Percentiles rank a stretch among this genome's conserved stretches.
These are phyloP conservation scores for Pistacia vera DNA, from an alignment of 345 rosid genomes.

Conservation along the genomic window DNA sequence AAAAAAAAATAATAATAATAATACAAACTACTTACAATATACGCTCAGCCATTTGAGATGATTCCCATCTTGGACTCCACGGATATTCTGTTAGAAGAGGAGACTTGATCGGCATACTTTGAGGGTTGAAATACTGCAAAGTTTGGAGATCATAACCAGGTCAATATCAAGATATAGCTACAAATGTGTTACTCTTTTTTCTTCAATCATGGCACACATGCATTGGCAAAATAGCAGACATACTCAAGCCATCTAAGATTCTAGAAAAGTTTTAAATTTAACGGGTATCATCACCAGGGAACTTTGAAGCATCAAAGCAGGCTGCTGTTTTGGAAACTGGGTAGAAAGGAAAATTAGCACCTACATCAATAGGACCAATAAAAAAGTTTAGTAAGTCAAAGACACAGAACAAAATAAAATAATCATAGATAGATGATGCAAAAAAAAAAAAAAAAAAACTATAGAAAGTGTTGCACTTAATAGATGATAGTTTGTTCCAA, in stretches of 20 bases:
- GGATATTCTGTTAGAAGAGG: constrained; percentile 66
- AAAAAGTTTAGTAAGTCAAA: neutral
- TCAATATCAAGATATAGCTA: neutral
- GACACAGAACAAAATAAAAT: neutral
- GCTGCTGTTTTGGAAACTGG: constrained; percentile 89
- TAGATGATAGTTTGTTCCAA: neutral
- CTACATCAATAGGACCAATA: constrained; percentile 38
- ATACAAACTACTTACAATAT: constrained; percentile 52
- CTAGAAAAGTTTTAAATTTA: neutral
- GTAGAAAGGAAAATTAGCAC: constrained; percentile 68
- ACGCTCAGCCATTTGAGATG: constrained; percentile 76
- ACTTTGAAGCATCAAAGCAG: constrained; percentile 80
- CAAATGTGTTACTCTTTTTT: neutral
- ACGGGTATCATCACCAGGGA: constrained; percentile 55
- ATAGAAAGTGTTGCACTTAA: too few relatives aligned
- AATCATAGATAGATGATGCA: neutral
- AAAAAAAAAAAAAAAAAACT: neutral
- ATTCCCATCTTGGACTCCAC: constrained; percentile 99
- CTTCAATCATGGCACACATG: neutral
- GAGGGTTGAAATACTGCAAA: constrained; percentile 64
- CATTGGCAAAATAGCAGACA: constrained; percentile 5
- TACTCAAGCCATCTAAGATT: neutral
- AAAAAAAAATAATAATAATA: neutral
- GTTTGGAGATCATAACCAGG: neutral
- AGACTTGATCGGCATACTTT: constrained; percentile 64